Base-by-base conservation (phyloP, 2,329 filamentous ascomycete species). In the Aspergillus ustus region DNA sequence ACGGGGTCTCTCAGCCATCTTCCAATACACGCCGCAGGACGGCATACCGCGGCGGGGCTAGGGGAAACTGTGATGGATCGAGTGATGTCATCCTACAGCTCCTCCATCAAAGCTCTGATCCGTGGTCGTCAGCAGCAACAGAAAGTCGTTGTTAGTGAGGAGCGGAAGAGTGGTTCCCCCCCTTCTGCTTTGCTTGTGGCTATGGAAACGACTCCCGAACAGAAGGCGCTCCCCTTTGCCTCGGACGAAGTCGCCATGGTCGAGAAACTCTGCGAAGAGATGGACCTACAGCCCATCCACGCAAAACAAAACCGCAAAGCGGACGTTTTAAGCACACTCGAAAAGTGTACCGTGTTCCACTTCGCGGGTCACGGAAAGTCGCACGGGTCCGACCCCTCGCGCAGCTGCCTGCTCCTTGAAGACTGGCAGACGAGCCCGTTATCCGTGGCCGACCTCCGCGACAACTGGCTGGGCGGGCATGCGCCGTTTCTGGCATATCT, bases 331-430 rank as follows among this genome's bases (percentile, higher is more conserved):
- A 7, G 4, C 45, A 17, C 11, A 37, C 29, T 52, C 17, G 17
- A 2, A n/a, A 37, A 1, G 0, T 76, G 73, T 64, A 63, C 68
- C 11, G 73, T 81, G 4, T 78, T 80, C 59, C 79, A 81, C 61
- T 82, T 82, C 55, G 78, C 80, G 1, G 75, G 80, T 7, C 79
- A 68, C 57, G 78, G 75, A 0, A 2, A 28, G 1, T 64, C 72
- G 0, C 57, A 79, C 57, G 4, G 25, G 0, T 3, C 4, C 0
- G 71, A 78, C 7, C 76, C 78, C 0, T 73, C 70, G 9, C 7
- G 55, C 7, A 62, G 66, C 49, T 78, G 75, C 8, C 62, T 55
- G 19, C 48, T 61, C 79, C 2, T 64, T 75, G 1, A 65, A 77
- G 17, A 53, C 67, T 45, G 53, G 40, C 3, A 46, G n/a, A 9